Evolutionary conservation across 2,329 filamentous ascomycete species (phyloP).

Genomic region (Ophiostoma sp.): DNA sequence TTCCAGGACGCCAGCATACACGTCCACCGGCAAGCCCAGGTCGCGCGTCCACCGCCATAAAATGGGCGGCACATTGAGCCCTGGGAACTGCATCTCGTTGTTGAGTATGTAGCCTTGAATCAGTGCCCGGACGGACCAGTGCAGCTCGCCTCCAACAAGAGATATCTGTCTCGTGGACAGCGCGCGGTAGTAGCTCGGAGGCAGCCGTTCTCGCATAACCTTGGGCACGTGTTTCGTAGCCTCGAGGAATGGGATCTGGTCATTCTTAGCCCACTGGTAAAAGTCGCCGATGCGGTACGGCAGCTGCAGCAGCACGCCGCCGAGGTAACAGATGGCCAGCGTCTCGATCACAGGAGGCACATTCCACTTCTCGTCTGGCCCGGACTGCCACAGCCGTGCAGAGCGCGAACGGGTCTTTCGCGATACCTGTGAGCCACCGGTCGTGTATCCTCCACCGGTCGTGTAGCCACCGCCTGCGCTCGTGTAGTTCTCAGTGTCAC

Average conservation of each 20-base stretch:
- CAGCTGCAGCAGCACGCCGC: slow-evolving; percentile 65
- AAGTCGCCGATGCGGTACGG: slow-evolving; percentile 73
- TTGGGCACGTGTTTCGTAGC: slow-evolving; percentile 56
- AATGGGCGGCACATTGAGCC: slow-evolving; percentile 63
- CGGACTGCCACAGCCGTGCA: slow-evolving; percentile 42
- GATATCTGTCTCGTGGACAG: slow-evolving; percentile 48
- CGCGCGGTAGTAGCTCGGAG: slow-evolving; percentile 52
- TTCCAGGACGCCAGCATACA: slow-evolving; percentile 54
- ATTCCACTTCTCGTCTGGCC: slow-evolving; percentile 45
- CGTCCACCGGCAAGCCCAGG: slow-evolving; percentile 69
- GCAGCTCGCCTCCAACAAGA: slow-evolving; percentile 54
- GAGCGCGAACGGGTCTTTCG: slow-evolving; percentile 24
- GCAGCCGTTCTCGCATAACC: slow-evolving; percentile 61
- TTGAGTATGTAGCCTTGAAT: slow-evolving; percentile 59
- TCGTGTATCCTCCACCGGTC: slow-evolving; percentile 18
- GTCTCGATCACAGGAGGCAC: slow-evolving; percentile 68
- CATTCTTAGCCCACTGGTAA: slow-evolving; percentile 58
- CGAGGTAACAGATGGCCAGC: slow-evolving; percentile 74
- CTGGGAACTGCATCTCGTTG: slow-evolving; percentile 65
- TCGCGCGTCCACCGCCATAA: slow-evolving; percentile 64
- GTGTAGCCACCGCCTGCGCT: slow-evolving; percentile 1
- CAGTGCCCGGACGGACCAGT: slow-evolving; percentile 57
- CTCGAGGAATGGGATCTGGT: slow-evolving; percentile 65
- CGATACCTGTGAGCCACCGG: background rate
- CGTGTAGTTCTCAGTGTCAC: slow-evolving; percentile 16